Evolutionary conservation across 192 early-diverging fungal genomes (phyloP), one percentile per base, ranked within the genome.

Genomic region (Coemansia reversa): DNA sequence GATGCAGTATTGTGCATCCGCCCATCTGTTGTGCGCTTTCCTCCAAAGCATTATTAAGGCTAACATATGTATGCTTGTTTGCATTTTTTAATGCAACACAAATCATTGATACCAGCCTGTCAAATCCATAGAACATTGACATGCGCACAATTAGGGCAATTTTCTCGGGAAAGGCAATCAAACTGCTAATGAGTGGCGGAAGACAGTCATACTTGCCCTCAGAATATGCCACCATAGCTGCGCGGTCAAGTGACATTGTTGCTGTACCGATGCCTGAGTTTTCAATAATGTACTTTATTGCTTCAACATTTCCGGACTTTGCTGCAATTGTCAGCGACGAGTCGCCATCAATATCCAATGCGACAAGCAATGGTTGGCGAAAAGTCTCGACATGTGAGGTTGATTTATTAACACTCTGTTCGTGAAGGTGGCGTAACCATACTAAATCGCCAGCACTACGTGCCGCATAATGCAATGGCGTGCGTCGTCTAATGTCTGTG

Each of bases 301-400:
- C 75, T n/a, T 28, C 59, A 11, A 19, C 53, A 42, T 82, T 75
- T 20, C 75, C 79, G 5, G 20, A 19, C 5, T 60, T 63, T 0
- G 74, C 79, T 24, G 74, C 79, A n/a, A 76, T 59, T 5, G 74
- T 74, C 65, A 82, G 75, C 51, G 79, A 60, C 18, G 74, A 67
- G 45, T 76, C 70, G 28, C 78, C 78, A 35, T 51, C 64, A 12
- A 81, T 48, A 47, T 81, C 78, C 47, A 22, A 24, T 6, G 57
- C 58, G 2, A 50, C 66, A 16, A 75, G 55, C 45, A 73, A 54
- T 2, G 72, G 66, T 30, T 48, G 45, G 50, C 65, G 59, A 1
- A 39, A n/a, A 4, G 25, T 39, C 5, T 55, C 56, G 12, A 47
- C 28, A 29, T 67, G 57, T 24, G 45, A 58, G 5, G 55, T 54